Evolutionary conservation across 2,329 filamentous ascomycete genomes (phyloP), one percentile per base, ranked within the genome.

Genomic region (Calonectria hawksworthii): DNA sequence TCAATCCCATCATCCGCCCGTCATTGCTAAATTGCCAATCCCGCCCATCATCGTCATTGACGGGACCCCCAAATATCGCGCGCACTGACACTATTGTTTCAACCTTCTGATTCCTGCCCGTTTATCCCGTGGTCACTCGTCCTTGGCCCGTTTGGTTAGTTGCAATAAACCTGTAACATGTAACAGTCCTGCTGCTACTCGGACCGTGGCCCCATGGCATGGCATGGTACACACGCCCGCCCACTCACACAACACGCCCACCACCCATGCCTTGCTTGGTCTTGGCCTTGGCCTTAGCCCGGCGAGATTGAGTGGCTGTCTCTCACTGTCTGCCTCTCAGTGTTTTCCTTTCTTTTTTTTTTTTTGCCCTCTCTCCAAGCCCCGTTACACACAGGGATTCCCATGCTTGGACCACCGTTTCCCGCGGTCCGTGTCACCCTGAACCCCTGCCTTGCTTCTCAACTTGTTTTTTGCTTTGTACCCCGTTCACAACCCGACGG

Each of bases 81-180:
- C 30, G 52, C 56, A 63, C 56, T 63, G 56, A 41, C 56, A 21
- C 56, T 41, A 63, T 63, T 63, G 56, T 63, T 63, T 63, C 56
- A 63, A 63, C 56, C 38, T 10, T 10, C n/a, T 23, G 26, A 47
- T 47, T 56, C 32, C 54, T 38, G 56, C 56, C n/a, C 56, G 56
- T 61, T 61, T 63, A 10, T 63, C 56, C 56, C 56, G 34, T 56
- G 30, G 47, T 26, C 52, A 16, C 14, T 32, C 14, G 28, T 4
- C 28, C 16, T 54, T 18, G 51, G 13, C 56, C 9, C 23, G 26
- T 38, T 44, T 41, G 44, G 38, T 63, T 16, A 26, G 47, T 56
- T 36, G 36, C 76, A 76, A 78, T 77, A 75, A 50, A 73, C 72
- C 77, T 81, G 79, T 78, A 76, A 80, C 79, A 73, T 81, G 79